phyloP scores from a whole-genome alignment of 495 filamentous ascomycete genomes.

The Cercophora samala region DNA sequence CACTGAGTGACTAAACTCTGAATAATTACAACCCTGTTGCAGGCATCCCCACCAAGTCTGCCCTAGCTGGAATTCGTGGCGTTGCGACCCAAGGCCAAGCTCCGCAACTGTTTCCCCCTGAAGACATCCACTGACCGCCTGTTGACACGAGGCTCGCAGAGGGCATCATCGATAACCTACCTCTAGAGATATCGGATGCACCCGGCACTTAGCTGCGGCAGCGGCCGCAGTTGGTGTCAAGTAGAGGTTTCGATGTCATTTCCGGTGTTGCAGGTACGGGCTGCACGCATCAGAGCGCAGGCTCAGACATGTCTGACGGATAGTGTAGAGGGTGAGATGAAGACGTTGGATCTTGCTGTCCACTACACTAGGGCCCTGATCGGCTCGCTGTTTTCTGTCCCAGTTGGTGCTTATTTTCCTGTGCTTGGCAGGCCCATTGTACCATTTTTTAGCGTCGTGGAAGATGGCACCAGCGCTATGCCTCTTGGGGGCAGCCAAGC shows the following conservation, averaged over 20 bases:
- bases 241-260: neutral
- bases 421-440: too few species aligned
- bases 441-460: too few species aligned
- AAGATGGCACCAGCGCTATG: too few species aligned
- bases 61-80: slow-evolving; percentile 15
- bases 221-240: neutral
- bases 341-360: too few species aligned
- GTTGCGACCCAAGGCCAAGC: neutral
- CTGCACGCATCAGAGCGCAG: neutral
- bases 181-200: too few species aligned
- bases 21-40: too few species aligned
- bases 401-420: too few species aligned
- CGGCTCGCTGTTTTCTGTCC: neutral
- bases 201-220: neutral
- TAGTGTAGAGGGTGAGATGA: too few species aligned
- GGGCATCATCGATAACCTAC: neutral
- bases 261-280: neutral
- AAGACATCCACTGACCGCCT: neutral
- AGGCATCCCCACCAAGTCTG: slow-evolving; percentile 3
- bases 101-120: slow-evolving; percentile 19
- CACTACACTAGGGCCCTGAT: too few species aligned
- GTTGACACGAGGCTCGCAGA: neutral
- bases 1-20: too few species aligned
- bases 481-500: too few species aligned
- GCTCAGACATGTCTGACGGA: neutral